Percentiles rank a stretch among this genome's conserved stretches.
These are phyloP conservation scores for Lycium barbarum DNA, from an alignment of 257 asterid species.

Conservation along the genomic window DNA sequence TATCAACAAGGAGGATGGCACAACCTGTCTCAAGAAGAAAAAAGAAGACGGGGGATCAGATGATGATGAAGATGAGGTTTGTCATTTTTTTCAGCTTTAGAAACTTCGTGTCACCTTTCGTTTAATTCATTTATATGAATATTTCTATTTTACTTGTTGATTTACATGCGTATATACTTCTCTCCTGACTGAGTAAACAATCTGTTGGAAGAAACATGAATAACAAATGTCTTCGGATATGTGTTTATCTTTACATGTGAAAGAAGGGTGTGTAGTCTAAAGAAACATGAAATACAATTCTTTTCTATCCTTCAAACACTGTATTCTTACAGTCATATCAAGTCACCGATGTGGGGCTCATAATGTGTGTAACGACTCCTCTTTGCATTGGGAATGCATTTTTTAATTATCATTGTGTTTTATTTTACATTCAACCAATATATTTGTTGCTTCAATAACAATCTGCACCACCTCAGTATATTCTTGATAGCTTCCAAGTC, in stretches of 20 bases:
- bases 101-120: not conserved
- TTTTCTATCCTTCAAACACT: not conserved
- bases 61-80: slow-evolving; percentile 68
- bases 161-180: not conserved
- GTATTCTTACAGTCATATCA: not conserved
- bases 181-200: not conserved
- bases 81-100: not conserved
- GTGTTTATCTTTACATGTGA: not conserved
- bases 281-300: not conserved
- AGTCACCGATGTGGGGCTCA: not conserved
- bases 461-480: not conserved
- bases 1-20: slow-evolving; percentile 88
- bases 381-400: not conserved
- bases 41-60: slow-evolving; percentile 72
- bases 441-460: too few species aligned
- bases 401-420: not conserved
- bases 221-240: not conserved
- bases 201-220: not conserved
- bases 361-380: not conserved
- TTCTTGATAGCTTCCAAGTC: not conserved
- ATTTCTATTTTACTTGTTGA: not conserved
- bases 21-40: slow-evolving; percentile 82
- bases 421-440: not conserved
- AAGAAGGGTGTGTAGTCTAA: not conserved
- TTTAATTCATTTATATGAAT: not conserved